These are phyloP conservation scores for Yamadazyma phyllophila DNA, from an alignment of 805 yeast species.

Conservation along the genomic window DNA sequence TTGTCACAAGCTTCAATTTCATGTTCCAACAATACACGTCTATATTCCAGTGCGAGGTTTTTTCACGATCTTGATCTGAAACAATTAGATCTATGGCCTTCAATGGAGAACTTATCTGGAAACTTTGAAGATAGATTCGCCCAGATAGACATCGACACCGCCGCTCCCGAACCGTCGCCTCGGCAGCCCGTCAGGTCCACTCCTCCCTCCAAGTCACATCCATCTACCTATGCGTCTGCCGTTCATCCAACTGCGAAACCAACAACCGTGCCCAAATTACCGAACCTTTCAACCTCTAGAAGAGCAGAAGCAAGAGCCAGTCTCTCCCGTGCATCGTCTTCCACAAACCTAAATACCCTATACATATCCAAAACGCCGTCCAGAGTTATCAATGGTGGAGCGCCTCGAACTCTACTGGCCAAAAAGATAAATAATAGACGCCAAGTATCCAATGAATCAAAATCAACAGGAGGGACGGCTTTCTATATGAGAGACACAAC, in stretches of 20 bases:
- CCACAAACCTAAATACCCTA: constrained; percentile 6
- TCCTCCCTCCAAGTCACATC: background rate
- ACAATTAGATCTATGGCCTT: background rate
- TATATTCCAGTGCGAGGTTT: background rate
- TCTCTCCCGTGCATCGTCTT: constrained; percentile 9
- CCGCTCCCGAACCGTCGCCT: background rate
- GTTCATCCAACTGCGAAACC: background rate
- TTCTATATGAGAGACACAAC: constrained; percentile 44
- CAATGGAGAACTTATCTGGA: constrained; percentile 6
- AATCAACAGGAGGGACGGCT: constrained; percentile 10
- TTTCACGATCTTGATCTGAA: background rate
- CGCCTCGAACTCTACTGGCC: constrained; percentile 3
- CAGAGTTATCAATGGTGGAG: background rate
- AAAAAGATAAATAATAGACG: background rate
- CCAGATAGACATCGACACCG: constrained; percentile 9
- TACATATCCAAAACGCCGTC: constrained; percentile 12
- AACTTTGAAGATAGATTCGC: constrained; percentile 14
- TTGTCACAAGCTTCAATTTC: constrained; percentile 13
- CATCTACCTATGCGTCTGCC: background rate
- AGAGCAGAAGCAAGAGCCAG: constrained; percentile 15
- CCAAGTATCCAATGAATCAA: constrained; percentile 5
- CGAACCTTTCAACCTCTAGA: constrained; percentile 14
- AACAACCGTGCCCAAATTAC: constrained; percentile 11
- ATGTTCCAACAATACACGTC: constrained; percentile 1
- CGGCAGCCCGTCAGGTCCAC: background rate